phyloP scores from a whole-genome alignment of 225 moss, liverwort and hornwort genomes.

The Anthoceros angustus region DNA sequence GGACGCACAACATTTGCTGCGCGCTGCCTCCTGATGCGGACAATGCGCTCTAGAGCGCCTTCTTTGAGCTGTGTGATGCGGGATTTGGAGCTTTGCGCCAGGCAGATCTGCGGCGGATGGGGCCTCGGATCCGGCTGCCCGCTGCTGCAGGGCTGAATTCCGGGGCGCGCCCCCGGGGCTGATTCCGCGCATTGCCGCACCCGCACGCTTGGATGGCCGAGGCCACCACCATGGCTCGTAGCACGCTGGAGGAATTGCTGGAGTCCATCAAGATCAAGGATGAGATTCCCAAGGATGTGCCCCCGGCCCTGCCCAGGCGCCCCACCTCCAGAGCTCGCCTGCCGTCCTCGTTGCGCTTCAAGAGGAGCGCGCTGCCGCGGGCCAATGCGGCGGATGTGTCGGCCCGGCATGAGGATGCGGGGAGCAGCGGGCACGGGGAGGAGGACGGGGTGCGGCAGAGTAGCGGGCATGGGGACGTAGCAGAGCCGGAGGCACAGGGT shows the following conservation, averaged over 20 bases:
- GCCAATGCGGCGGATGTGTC: conserved; percentile 26
- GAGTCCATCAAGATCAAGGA: conserved; percentile 36
- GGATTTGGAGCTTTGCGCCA: too few relatives aligned
- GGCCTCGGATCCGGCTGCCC: too few relatives aligned
- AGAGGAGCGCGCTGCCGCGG: conserved; percentile 30
- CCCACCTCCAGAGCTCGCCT: conserved; percentile 65
- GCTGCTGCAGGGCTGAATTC: too few relatives aligned
- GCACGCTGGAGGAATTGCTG: conserved; percentile 35
- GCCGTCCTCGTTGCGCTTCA: conserved; percentile 57
- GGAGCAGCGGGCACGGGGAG: not conserved
- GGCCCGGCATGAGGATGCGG: conserved; percentile 4
- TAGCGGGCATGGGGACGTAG: not conserved
- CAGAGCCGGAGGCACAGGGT: too few relatives aligned
- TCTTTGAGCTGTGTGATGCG: too few relatives aligned
- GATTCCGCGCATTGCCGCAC: not conserved
- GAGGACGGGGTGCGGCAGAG: not conserved
- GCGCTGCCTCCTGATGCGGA: too few relatives aligned
- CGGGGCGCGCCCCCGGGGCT: too few relatives aligned
- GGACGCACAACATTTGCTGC: too few relatives aligned
- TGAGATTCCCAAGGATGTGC: conserved; percentile 37
- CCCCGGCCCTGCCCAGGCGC: conserved; percentile 54
- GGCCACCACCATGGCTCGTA: conserved; percentile 28
- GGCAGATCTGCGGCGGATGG: too few relatives aligned
- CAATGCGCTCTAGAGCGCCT: too few relatives aligned
- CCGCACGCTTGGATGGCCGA: not conserved